A percentile compares a stretch with the other conserved stretches of the same genome.
These are phyloP conservation scores for Lepidopterella palustris DNA, from an alignment of 495 filamentous ascomycete genomes.

Conservation along the genomic window DNA sequence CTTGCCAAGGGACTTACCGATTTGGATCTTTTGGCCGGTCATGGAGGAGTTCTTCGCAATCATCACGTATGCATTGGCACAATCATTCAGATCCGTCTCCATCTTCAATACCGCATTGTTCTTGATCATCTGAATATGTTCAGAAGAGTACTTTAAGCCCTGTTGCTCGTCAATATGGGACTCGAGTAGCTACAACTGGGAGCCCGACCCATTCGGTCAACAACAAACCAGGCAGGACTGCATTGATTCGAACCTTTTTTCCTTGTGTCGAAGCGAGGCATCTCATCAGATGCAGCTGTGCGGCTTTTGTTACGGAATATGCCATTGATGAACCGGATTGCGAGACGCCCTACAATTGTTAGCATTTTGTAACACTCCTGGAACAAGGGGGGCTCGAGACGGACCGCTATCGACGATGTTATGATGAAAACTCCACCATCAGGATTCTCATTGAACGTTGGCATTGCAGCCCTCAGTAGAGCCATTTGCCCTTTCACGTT, in stretches of 20 bases:
- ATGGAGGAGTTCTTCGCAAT: slow-evolving; percentile 40
- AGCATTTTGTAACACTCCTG: background rate
- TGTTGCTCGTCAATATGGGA: background rate
- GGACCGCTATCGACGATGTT: slow-evolving; percentile 57
- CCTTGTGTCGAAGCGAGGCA: slow-evolving; percentile 63
- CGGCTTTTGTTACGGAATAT: slow-evolving; percentile 62
- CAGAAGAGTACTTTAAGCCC: slow-evolving; percentile 32
- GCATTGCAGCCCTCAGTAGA: slow-evolving; percentile 55
- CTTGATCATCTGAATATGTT: slow-evolving; percentile 27
- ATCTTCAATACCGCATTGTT: slow-evolving; percentile 34
- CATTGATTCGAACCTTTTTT: slow-evolving; percentile 59
- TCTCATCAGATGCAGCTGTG: slow-evolving; percentile 64
- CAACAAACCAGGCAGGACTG: slow-evolving; percentile 59
- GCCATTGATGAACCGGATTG: slow-evolving; percentile 54
- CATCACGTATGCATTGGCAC: slow-evolving; percentile 37
- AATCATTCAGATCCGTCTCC: slow-evolving; percentile 38
- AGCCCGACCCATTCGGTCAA: slow-evolving; percentile 63
- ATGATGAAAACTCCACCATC: slow-evolving; percentile 65
- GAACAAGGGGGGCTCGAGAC: slow-evolving; percentile 2
- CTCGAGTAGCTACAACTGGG: background rate
- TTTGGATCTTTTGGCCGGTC: slow-evolving; percentile 36
- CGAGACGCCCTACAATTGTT: slow-evolving; percentile 38
- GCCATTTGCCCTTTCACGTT: slow-evolving; percentile 63
- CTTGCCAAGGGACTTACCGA: slow-evolving; percentile 27
- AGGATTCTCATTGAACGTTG: slow-evolving; percentile 60